phyloP scores from a whole-genome alignment of 441 rosid species.

The Populus hybrid region DNA sequence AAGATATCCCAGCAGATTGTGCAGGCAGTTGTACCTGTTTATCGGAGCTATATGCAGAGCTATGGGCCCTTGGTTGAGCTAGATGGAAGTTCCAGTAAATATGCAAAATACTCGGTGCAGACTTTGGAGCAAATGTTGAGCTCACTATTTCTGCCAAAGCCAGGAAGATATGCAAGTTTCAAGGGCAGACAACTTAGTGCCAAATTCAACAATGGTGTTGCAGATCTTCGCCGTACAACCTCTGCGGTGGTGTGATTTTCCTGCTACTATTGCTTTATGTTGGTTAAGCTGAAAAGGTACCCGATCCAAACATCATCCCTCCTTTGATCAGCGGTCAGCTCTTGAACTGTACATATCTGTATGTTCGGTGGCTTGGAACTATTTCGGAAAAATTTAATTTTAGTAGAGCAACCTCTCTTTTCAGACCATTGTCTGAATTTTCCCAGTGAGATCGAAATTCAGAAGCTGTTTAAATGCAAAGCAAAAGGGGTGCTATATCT shows the following conservation, averaged over 20 bases:
- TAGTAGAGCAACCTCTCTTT: constrained; percentile 4
- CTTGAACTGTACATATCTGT: constrained; percentile 33
- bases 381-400: neutral
- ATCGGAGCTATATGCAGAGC: constrained; percentile 96
- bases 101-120: constrained; percentile 79
- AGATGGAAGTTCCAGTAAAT: constrained; percentile 76
- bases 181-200: constrained; percentile 59
- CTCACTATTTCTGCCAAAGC: constrained; percentile 75
- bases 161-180: constrained; percentile 84
- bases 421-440: constrained; percentile 11
- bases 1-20: constrained; percentile 72
- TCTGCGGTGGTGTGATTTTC: constrained; percentile 68
- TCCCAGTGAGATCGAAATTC: constrained; percentile 11
- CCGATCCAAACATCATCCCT: neutral
- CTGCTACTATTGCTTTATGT: neutral
- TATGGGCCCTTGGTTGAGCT: constrained; percentile 95
- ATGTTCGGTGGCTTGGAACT: neutral
- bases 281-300: constrained; percentile 6
- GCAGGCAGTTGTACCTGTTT: constrained; percentile 81
- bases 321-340: constrained; percentile 11
- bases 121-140: constrained; percentile 74
- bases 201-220: constrained; percentile 45
- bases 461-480: constrained; percentile 12
- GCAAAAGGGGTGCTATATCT: too few species aligned
- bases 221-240: constrained; percentile 76